phyloP scores from a whole-genome alignment of 768 basidiomycete species.

The Auriscalpium orientale region DNA sequence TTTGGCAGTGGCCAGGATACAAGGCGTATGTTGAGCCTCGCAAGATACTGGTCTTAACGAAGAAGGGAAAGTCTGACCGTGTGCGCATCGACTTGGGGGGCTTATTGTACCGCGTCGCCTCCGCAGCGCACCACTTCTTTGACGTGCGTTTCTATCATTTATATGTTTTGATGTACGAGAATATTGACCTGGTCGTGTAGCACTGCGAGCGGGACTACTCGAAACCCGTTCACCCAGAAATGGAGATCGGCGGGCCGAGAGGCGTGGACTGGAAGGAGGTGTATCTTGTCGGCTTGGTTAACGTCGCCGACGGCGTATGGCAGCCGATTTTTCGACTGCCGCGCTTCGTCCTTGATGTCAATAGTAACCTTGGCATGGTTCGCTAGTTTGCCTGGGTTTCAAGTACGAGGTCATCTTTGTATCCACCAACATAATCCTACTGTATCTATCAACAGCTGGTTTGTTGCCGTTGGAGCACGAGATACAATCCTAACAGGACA shows the following conservation, averaged over 20 bases:
- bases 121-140: slow-evolving; percentile 12
- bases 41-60: slow-evolving; percentile 14
- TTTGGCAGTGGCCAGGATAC: slow-evolving; percentile 13
- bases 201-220: slow-evolving; percentile 3
- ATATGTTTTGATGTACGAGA: no score
- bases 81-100: slow-evolving; percentile 10
- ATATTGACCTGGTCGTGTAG: background rate
- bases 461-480: no score
- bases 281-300: slow-evolving; percentile 8
- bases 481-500: no score
- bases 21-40: background rate
- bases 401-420: no score
- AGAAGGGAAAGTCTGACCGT: slow-evolving; percentile 9
- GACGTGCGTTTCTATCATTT: background rate
- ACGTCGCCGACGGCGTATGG: slow-evolving; percentile 16
- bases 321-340: slow-evolving; percentile 15
- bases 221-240: slow-evolving; percentile 5
- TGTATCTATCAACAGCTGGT: no score
- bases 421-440: no score
- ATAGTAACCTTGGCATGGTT: no score
- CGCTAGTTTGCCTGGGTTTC: no score
- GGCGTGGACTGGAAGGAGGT: slow-evolving; percentile 10
- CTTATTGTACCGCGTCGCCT: slow-evolving; percentile 11
- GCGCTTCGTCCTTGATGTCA: background rate
- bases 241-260: slow-evolving; percentile 8